Evolutionary conservation across 306 rosid species (phyloP).

Genomic region (Dryas drummondii): DNA sequence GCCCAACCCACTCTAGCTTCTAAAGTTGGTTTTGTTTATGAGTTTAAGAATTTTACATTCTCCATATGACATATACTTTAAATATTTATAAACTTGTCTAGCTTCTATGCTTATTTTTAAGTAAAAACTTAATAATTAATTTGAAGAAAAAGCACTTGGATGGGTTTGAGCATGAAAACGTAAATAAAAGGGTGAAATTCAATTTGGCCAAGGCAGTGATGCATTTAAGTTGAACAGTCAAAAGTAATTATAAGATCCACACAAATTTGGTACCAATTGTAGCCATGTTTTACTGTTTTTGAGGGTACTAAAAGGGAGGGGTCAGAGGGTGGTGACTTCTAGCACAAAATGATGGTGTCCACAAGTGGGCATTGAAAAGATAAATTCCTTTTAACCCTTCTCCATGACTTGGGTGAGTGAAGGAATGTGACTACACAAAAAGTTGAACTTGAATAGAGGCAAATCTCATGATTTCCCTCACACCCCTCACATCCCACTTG

Average conservation of each 20-base stretch:
- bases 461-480: conserved; percentile 22
- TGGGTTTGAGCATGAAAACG: neutral
- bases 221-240: conserved; percentile 1
- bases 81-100: no score
- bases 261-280: conserved; percentile 24
- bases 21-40: no score
- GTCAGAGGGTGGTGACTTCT: conserved; percentile 44
- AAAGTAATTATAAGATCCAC: conserved; percentile 33
- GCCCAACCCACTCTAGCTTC: no score
- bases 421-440: neutral
- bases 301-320: conserved; percentile 36
- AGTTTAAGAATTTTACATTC: no score
- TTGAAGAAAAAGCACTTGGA: neutral
- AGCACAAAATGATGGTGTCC: conserved; percentile 67
- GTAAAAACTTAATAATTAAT: no score
- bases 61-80: no score
- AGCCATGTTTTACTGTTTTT: neutral
- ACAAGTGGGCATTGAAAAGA: conserved; percentile 67
- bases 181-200: neutral
- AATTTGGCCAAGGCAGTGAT: neutral
- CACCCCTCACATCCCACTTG: conserved; percentile 26
- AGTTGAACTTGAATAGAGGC: conserved; percentile 3
- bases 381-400: conserved; percentile 46
- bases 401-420: conserved; percentile 15
- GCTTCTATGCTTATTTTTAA: no score